Evolutionary conservation across 352 stramenopile species (phyloP), one percentile per base, ranked within the genome.

Genomic region (Phytopythium litorale): DNA sequence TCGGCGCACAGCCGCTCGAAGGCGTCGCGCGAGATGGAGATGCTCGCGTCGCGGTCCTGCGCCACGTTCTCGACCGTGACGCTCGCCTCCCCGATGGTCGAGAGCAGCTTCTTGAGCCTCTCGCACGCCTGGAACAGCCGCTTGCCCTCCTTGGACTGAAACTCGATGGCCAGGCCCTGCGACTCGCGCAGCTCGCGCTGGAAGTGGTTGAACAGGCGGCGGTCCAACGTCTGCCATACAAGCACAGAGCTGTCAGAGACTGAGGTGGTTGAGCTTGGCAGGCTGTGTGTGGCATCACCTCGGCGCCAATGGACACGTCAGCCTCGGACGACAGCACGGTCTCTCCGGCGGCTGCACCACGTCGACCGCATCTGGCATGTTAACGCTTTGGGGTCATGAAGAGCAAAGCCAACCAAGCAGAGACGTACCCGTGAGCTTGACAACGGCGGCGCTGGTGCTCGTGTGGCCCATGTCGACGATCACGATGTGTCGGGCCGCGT

Each of bases 381-480:
- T 50, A 50, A 19, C 11, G n/a, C 43, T 46, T 16, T 3, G 2
- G 12, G 38, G 6, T n/a, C 18, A 19, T 43, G 7, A 9, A 21
- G 15, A 12, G 19, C 40, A 21, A 21, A 21, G 16, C 3, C 5
- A 3, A 43, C 1, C 4, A 6, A 46, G 40, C 2, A 7, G 18
- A 4, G 54, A 63, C 62, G 64, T 60, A 72, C 74, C 58, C 23
- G 81, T 88, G 25, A 94, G 79, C 63, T 85, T 85, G 38, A 91
- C 84, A 4, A 91, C 68, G 18, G 84, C 73, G 23, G 91, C 72
- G 49, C 77, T 88, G 12, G 89, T 94, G 52, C 66, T 90, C 28
- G 76, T 87, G 66, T 93, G 80, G 46, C 91, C 91, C 66, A 97
- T 88, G 68, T 97, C 91, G 11, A 97, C 72, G 63, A 97, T 89